Base-by-base conservation (phyloP, 371 early-diverging fungal genomes). In the Parasitella parasitica region DNA sequence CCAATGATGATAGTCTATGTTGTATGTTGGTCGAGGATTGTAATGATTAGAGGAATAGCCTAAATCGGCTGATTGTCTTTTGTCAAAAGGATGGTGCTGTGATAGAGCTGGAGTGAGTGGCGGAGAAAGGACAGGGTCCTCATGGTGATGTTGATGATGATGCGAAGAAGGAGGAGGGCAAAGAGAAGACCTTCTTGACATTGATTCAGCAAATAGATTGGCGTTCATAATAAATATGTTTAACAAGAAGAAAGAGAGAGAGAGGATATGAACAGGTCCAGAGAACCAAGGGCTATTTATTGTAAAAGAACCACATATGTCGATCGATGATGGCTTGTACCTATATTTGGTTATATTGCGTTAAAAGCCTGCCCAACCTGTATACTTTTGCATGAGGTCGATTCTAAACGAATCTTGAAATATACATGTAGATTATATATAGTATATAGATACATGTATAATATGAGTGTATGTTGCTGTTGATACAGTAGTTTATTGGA, bases 291-390 rank as follows among this genome's bases (percentile, higher is more conserved):
- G 59, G 48, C 59, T 46, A 48, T 64, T 64, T 53, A 38, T 30
- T 57, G 27, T 43, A 43, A 51, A 57, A 49, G 16, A 36, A 48
- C 50, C 48, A 57, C 64, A 58, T 59, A 62, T 58, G 69, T 63
- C 60, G 68, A 67, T 67, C 68, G 63, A 67, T 58, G 60, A 54
- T 74, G 69, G 61, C 41, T 38, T 4, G 35, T 67, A 57, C 22
- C 77, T 70, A 70, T 64, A 70, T 73, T 66, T 73, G 71, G 78
- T 73, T 63, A 78, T 75, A 78, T 78, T 78, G 64, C 48, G 59
- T 54, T 56, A 54, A 61, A 60, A 59, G 67, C 57, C 54, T 58
- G 65, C 39, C 58, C 49, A 51, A 49, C 41, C 46, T 46, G 46
- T 46, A 46, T 46, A 30, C 37, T 67, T 43, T 61, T 63, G 66